Conservation (phyloP, 202 grass and related monocot genomes). For the Schoenoplectus tabernaemontani region DNA sequence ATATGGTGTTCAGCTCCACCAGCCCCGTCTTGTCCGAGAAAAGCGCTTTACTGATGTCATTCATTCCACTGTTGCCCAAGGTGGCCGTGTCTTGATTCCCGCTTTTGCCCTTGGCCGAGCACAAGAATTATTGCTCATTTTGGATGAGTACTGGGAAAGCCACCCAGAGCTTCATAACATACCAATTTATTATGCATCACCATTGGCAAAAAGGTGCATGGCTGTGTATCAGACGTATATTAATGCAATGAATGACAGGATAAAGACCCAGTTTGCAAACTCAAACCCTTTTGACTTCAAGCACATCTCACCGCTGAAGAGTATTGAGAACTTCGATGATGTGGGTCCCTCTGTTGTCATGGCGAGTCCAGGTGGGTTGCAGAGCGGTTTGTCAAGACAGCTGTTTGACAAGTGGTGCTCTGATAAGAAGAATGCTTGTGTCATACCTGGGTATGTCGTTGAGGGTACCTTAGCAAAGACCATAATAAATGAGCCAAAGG, state of each 20-base stretch:
- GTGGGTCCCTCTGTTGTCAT: constrained; percentile 90
- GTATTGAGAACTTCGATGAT: constrained; percentile 88
- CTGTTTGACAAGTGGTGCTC: constrained; percentile 96
- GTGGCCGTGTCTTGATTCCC: constrained; percentile 81
- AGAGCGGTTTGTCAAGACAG: constrained; percentile 90
- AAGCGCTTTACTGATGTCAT: constrained; percentile 88
- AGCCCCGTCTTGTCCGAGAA: constrained; percentile 56
- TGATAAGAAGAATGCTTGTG: constrained; percentile 91
- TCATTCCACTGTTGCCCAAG: constrained; percentile 64
- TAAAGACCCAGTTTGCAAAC: constrained; percentile 82
- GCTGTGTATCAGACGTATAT: constrained; percentile 98
- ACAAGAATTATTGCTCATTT: constrained; percentile 80
- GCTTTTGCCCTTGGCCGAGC: constrained; percentile 90
- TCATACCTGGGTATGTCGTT: constrained; percentile 79
- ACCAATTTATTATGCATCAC: constrained; percentile 93
- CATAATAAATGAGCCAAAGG: constrained; percentile 89
- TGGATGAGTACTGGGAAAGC: constrained; percentile 93
- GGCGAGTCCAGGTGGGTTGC: constrained; percentile 71
- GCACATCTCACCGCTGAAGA: constrained; percentile 78
- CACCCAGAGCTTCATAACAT: constrained; percentile 90
- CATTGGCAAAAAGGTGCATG: constrained; percentile 94
- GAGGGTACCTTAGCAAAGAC: constrained; percentile 86
- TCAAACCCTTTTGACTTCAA: constrained; percentile 92
- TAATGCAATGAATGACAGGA: constrained; percentile 95
- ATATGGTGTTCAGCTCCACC: constrained; percentile 85